Conservation (phyloP, 202 grass and related monocot genomes). For the Cymbopogon flexuosus region DNA sequence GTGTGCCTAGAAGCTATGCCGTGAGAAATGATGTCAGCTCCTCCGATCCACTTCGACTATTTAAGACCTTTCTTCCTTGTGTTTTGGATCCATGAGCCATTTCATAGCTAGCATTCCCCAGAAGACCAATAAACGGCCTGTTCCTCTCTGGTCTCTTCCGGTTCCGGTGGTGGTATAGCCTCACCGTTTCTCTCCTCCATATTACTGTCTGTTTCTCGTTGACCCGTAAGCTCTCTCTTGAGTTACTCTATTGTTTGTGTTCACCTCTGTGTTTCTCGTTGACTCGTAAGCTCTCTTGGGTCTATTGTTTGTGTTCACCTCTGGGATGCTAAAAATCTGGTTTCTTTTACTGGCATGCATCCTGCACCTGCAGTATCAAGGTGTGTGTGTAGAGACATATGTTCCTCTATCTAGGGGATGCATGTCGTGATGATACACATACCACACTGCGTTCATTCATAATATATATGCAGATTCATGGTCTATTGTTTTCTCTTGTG, state of each 20-base stretch:
- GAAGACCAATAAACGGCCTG: not conserved
- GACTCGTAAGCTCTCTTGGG: not conserved
- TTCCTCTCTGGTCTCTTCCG: not conserved
- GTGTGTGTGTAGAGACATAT: not conserved
- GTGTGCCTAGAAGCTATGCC: slow-evolving; percentile 17
- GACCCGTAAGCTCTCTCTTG: not conserved
- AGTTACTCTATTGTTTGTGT: not conserved
- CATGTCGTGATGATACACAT: not conserved
- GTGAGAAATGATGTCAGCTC: slow-evolving; percentile 51
- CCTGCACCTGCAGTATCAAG: not conserved
- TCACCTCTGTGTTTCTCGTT: not conserved
- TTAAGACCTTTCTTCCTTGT: slow-evolving; percentile 43
- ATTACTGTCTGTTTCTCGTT: not conserved
- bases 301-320: not conserved
- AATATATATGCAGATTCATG: not conserved
- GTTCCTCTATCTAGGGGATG: not conserved
- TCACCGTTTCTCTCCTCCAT: not conserved
- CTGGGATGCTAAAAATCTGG: not conserved
- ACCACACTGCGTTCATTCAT: not conserved
- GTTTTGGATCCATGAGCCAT: slow-evolving; percentile 32
- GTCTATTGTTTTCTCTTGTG: not conserved
- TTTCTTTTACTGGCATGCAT: not conserved
- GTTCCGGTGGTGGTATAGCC: not conserved
- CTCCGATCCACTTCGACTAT: slow-evolving; percentile 41
- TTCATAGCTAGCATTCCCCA: not conserved